Evolutionary conservation across 192 early-diverging fungal species (phyloP), one percentile per base, ranked within the genome.

Genomic region (Phlyctochytrium planicorne): DNA sequence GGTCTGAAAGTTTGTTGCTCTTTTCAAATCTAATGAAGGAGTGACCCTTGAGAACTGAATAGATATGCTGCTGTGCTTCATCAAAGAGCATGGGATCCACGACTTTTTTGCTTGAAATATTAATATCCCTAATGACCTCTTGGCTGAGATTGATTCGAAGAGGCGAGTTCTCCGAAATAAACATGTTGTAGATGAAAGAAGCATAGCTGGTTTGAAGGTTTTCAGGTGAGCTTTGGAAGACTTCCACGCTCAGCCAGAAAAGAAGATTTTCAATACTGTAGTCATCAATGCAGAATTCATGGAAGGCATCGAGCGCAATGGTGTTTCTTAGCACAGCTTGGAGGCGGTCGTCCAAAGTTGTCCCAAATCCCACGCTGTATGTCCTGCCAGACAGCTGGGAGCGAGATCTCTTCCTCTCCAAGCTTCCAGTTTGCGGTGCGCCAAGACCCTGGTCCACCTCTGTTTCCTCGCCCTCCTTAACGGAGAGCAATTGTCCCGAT

Each of bases 191-290:
- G 40, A 94, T 91, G 66, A 92, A 80, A 25, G 66, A 67, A 0
- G 68, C 68, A 60, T 65, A 83, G 10, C 52, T 29, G 16, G 33
- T 20, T 10, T 63, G 32, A 30, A 59, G 53, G 25, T 31, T 31
- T 2, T 25, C 47, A n/a, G 34, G 64, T 31, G 25, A 60, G 3
- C 74, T 69, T 25, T 84, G 75, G 70, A 91, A 92, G 0, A 92
- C 74, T 72, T 94, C 92, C 14, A 93, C 89, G 59, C 93, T 92
- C 59, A 94, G 61, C 75, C 90, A 93, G 77, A 94, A 94, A 50
- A 93, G 68, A 23, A 92, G 65, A 29, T 90, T 87, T 71, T 94
- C 92, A 36, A 93, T 82, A 1, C 90, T 86, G 69, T 87, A 89
- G 70, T 94, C 91, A 33, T 78, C 76, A 52, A 86, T 63, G 69